Evolutionary conservation across 805 yeast genomes (phyloP).

Genomic region (Lachancea dasiensis): DNA sequence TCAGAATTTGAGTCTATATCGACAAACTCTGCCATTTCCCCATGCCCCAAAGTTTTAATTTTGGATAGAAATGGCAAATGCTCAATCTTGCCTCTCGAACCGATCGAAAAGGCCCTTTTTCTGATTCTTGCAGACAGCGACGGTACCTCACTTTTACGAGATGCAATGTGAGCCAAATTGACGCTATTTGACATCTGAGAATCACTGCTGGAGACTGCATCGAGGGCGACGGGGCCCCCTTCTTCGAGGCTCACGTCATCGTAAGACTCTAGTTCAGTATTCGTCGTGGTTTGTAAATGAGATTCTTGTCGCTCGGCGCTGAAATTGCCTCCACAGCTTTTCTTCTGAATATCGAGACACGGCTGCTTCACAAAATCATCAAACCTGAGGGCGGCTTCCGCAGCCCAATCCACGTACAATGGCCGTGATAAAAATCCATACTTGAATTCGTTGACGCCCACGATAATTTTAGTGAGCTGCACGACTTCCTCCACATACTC

Average conservation of each 20-base stretch:
- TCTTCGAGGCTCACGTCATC: slow-evolving; percentile 4
- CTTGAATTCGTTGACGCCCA: slow-evolving; percentile 45
- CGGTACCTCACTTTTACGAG: slow-evolving; percentile 16
- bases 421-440: slow-evolving; percentile 48
- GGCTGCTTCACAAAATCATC: slow-evolving; percentile 22
- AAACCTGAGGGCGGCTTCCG: slow-evolving; percentile 36
- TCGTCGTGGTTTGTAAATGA: slow-evolving; percentile 10
- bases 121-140: slow-evolving; percentile 30
- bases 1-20: slow-evolving; percentile 15
- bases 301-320: slow-evolving; percentile 3
- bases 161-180: slow-evolving; percentile 28
- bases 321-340: not conserved
- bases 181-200: slow-evolving; percentile 10
- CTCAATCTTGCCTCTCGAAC: slow-evolving; percentile 25
- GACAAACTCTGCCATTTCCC: slow-evolving; percentile 13
- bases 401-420: slow-evolving; percentile 38
- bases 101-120: slow-evolving; percentile 34
- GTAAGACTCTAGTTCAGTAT: slow-evolving; percentile 8
- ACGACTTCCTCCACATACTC: slow-evolving; percentile 44
- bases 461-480: slow-evolving; percentile 37
- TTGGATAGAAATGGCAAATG: slow-evolving; percentile 12
- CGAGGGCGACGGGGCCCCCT: slow-evolving; percentile 13
- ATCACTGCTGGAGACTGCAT: slow-evolving; percentile 6
- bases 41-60: slow-evolving; percentile 27
- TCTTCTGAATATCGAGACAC: not conserved